Evolutionary conservation across 2,329 filamentous ascomycete species (phyloP).

Genomic region (Sordariomycetes sp.): DNA sequence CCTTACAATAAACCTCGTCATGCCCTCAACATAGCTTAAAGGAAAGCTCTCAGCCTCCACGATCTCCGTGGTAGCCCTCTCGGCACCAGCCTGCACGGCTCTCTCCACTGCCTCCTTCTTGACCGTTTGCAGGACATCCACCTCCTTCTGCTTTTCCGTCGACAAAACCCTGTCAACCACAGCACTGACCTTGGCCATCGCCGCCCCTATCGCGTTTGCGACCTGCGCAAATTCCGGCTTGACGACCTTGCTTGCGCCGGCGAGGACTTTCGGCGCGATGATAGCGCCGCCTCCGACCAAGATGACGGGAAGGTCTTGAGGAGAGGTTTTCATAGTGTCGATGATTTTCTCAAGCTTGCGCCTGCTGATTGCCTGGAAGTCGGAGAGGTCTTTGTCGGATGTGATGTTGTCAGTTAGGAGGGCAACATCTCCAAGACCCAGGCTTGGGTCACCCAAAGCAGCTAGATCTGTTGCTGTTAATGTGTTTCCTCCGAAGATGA

Average conservation of each 20-base stretch:
- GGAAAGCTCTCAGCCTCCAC: conserved; percentile 46
- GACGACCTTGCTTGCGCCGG: conserved; percentile 45
- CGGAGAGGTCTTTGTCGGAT: conserved; percentile 21
- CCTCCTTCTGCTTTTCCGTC: conserved; percentile 28
- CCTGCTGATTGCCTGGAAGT: conserved; percentile 31
- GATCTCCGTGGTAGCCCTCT: conserved; percentile 30
- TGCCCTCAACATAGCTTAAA: conserved; percentile 40
- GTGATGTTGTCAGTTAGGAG: no score
- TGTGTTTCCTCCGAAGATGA: conserved; percentile 46
- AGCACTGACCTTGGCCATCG: conserved; percentile 50
- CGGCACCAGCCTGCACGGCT: conserved; percentile 34
- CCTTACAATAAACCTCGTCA: conserved; percentile 46
- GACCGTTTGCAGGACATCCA: conserved; percentile 27
- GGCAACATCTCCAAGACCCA: conserved; percentile 36
- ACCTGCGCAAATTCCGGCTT: conserved; percentile 49
- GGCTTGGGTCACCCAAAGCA: conserved; percentile 18
- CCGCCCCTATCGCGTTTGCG: conserved; percentile 57
- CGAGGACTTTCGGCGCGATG: conserved; percentile 43
- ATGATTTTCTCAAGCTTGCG: conserved; percentile 45
- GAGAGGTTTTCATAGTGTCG: conserved; percentile 54
- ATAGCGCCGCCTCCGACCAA: conserved; percentile 56
- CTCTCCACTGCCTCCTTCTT: conserved; percentile 30
- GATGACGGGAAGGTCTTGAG: conserved; percentile 47
- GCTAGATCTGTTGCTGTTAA: conserved; percentile 51
- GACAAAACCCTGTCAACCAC: conserved; percentile 41